Base-by-base conservation (phyloP, 169 alveolate species). In the Neospora caninum region DNA sequence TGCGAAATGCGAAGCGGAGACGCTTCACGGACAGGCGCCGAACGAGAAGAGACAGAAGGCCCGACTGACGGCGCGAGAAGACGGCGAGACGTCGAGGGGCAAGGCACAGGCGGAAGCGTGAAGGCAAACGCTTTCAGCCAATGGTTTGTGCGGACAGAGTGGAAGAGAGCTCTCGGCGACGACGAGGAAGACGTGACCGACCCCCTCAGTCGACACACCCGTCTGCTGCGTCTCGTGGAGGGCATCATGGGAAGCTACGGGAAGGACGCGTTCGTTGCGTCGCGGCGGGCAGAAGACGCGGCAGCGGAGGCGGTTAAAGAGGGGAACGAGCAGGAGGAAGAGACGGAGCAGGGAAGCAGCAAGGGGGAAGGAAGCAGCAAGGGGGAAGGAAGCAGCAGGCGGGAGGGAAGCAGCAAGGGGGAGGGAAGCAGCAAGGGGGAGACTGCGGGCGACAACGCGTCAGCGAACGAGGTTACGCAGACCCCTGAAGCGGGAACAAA, bases 171-270 rank as follows among this genome's bases (percentile, higher is more conserved):
- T 22, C 73, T 16, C 34, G 73, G n/a, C 73, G 73, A 64, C 73
- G 73, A 64, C 34, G 86, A 9, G 39, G 86, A 78, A 43, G 86
- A 78, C n/a, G 73, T 64, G 31, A 78, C 45, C 29, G 89, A 82
- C 38, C 69, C 89, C 6, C 53, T 82, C 36, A 82, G 89, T 31
- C 89, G 89, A 1, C 89, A 82, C 67, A 82, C 89, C 20, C 53
- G 64, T 20, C 89, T 82, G 64, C 64, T 82, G 25, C 89, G 67
- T 36, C 38, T 82, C 0, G 89, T 82, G 27, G 89, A 82, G 38
- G 64, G 64, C 29, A 82, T 82, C 89, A 43, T 41, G 43, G 41
- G 43, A 9, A 18, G 42, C 27, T 78, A 20, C 42, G 86, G 86
- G 13, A 36, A n/a, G 39, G 86, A 78, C 4, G 86, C 86, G 43